Evolutionary conservation across 768 basidiomycete species (phyloP).

Genomic region (Rhodotorula sphaerocarpa): DNA sequence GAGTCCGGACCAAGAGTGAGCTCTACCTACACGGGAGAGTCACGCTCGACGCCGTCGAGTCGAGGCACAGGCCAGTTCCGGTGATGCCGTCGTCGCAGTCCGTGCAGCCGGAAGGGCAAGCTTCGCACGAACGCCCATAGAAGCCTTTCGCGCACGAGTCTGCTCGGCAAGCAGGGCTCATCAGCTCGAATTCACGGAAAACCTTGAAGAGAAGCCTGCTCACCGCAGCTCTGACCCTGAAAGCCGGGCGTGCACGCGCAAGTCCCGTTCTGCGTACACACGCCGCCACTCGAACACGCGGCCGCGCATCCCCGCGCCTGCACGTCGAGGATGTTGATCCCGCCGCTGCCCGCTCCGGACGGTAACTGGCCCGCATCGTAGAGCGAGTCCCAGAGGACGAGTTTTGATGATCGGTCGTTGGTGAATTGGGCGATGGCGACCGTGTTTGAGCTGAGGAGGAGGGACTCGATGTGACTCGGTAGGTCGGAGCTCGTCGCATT

Average conservation of each 20-base stretch:
- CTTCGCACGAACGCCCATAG: conserved; percentile 63
- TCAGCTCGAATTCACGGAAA: not conserved
- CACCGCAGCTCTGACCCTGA: conserved; percentile 60
- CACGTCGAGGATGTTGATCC: conserved; percentile 60
- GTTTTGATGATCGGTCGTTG: conserved; percentile 43
- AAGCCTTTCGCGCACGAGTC: conserved; percentile 66
- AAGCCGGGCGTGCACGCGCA: conserved; percentile 70
- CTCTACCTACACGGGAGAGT: conserved; percentile 25
- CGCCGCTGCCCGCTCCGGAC: conserved; percentile 44
- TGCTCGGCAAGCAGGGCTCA: no score
- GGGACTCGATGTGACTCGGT: conserved; percentile 10
- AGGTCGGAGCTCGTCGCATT: not conserved
- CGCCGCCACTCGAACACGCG: conserved; percentile 62
- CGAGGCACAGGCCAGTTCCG: conserved; percentile 65
- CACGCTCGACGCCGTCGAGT: conserved; percentile 48
- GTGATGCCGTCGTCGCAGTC: conserved; percentile 71
- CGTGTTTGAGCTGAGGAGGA: conserved; percentile 24
- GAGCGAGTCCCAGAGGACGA: conserved; percentile 70
- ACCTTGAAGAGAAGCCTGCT: not conserved
- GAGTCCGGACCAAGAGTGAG: no score
- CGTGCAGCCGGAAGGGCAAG: conserved; percentile 62
- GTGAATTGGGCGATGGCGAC: conserved; percentile 17
- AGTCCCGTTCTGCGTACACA: conserved; percentile 62
- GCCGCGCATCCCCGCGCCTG: conserved; percentile 68
- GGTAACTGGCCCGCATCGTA: conserved; percentile 68